Evolutionary conservation across 139 green algal genomes (phyloP).

Genomic region (Chlamydomonas urium): DNA sequence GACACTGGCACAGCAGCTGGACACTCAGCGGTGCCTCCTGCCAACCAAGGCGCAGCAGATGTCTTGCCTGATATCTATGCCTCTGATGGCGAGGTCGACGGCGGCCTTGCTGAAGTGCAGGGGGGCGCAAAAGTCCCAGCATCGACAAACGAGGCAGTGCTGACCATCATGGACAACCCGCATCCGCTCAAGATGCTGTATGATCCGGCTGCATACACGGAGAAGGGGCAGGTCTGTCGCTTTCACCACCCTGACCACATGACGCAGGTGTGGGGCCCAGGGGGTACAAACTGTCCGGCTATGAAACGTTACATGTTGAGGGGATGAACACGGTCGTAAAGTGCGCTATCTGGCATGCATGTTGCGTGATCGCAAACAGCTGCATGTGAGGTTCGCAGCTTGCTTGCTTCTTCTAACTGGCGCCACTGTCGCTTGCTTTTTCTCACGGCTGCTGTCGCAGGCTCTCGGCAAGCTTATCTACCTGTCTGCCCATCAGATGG

Average conservation of each 20-base stretch:
- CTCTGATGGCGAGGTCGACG: background rate
- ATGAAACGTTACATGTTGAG: too few species aligned
- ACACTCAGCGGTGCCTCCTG: background rate
- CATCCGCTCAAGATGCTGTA: constrained; percentile 92
- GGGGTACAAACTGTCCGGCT: too few species aligned
- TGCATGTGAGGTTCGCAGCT: too few species aligned
- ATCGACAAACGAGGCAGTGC: constrained; percentile 50
- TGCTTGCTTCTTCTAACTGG: too few species aligned
- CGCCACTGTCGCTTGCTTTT: too few species aligned
- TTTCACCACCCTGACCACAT: constrained; percentile 97
- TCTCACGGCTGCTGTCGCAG: too few species aligned
- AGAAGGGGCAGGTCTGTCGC: constrained; percentile 75
- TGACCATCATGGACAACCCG: constrained; percentile 82
- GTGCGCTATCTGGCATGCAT: too few species aligned
- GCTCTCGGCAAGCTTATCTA: too few species aligned
- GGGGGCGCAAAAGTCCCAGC: background rate
- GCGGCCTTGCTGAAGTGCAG: background rate
- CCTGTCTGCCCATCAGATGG: too few species aligned
- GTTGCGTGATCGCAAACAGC: too few species aligned
- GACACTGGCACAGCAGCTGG: background rate
- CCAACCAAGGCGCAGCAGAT: background rate
- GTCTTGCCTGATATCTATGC: background rate
- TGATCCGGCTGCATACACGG: constrained; percentile 80
- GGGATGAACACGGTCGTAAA: too few species aligned
- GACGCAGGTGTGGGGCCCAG: too few species aligned